Base-by-base conservation (phyloP, 1,139 yeast species). In the Scheffersomyces insectosa region DNA sequence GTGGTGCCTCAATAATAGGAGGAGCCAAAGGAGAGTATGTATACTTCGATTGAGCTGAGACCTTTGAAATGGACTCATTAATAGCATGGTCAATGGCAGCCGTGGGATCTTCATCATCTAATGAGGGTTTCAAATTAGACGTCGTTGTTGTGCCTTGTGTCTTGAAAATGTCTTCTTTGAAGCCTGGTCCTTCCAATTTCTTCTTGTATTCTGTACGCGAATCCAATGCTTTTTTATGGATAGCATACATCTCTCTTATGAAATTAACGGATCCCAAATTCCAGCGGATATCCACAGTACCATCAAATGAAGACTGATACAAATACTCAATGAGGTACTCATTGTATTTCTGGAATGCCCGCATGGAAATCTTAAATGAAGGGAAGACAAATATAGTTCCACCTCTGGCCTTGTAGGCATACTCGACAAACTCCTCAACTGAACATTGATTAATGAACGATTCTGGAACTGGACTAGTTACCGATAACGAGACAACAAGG, bases 201-300 rank as follows among this genome's bases (percentile, higher is more conserved):
- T 55, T 59, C 33, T 60, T 55, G 49, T 65, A 67, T 37, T 66
- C 65, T 16, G 63, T 64, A 54, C 78, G 60, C 8, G 77, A 68
- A 11, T 59, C 58, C 25, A 73, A 61, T 3, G 79, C 76, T 40
- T 65, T 63, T 31, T 62, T 52, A 65, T 91, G 97, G 3, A 90
- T 80, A 10, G 63, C 55, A 45, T 63, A 88, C 96, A 93, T 89
- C 53, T 89, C 96, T 36, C 96, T 75, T 32, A 93, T 88, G 52
- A 89, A 89, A 54, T 87, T 88, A n/a, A 91, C 84, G 0, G 96
- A 85, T 0, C 98, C 97, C 38, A 93, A 68, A 59, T 93, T 93
- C 98, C 98, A 93, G 36, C 90, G 79, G 3, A 93, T 83, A 49
- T 89, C 96, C 36, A 93, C 95, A 9, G 89, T 81, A 28, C 96